These are phyloP conservation scores for Cladobotryum mycophilum DNA, from an alignment of 2,329 filamentous ascomycete genomes.

Conservation along the genomic window DNA sequence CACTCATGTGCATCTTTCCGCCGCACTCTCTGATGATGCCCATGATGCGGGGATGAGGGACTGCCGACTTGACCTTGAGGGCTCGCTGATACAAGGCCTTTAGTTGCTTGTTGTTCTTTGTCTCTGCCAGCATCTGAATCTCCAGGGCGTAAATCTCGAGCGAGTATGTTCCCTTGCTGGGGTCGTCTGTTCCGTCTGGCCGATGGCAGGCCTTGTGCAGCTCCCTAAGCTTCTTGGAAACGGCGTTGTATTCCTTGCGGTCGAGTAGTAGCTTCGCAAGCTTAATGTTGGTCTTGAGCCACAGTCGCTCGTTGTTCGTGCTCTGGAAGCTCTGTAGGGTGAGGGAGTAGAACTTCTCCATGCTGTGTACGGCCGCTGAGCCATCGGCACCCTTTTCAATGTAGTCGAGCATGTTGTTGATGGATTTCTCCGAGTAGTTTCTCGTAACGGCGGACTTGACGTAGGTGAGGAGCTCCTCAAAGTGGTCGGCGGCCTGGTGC, in stretches of 20 bases:
- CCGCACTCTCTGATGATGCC: conserved; percentile 97
- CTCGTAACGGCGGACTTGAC: conserved; percentile 94
- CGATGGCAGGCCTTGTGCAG: conserved; percentile 84
- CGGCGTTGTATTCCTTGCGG: conserved; percentile 75
- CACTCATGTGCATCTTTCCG: conserved; percentile 99
- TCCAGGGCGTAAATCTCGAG: conserved; percentile 94
- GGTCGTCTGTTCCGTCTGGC: conserved; percentile 81
- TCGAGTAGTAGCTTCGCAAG: conserved; percentile 86
- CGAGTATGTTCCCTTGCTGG: conserved; percentile 92
- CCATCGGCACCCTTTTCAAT: conserved; percentile 84
- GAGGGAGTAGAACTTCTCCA: conserved; percentile 92
- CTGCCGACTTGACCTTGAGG: conserved; percentile 87
- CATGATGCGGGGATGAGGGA: conserved; percentile 98
- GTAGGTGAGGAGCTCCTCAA: conserved; percentile 90
- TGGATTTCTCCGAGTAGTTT: conserved; percentile 98
- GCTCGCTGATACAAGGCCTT: conserved; percentile 90
- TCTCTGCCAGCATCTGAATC: conserved; percentile 98
- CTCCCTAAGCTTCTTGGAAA: conserved; percentile 79
- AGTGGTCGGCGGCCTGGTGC: conserved; percentile 77
- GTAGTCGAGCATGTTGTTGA: conserved; percentile 98
- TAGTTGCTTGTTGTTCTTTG: conserved; percentile 92
- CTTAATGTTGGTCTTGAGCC: conserved; percentile 98
- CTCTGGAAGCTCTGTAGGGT: conserved; percentile 93
- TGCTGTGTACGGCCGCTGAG: conserved; percentile 64
- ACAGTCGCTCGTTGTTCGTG: conserved; percentile 94